Percentiles rank a stretch among this genome's conserved stretches.
These are phyloP conservation scores for Dictyostelium gargantuum DNA, from an alignment of 208 protist genomes.

Conservation along the genomic window DNA sequence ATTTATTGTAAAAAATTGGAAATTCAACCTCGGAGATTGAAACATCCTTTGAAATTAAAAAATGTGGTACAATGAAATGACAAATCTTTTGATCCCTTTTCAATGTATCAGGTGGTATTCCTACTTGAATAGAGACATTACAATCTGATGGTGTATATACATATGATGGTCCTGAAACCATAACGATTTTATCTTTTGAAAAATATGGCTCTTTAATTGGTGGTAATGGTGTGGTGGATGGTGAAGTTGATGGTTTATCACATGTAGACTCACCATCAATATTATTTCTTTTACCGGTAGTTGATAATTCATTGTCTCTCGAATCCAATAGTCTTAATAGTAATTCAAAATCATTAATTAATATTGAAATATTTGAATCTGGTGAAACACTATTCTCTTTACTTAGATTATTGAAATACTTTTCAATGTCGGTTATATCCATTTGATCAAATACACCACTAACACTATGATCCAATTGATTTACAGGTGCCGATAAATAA, in stretches of 20 bases:
- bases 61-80: slow-evolving; percentile 72
- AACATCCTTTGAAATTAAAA: slow-evolving; percentile 57
- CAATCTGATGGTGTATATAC: background rate
- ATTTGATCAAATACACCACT: background rate
- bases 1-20: slow-evolving; percentile 78
- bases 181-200: background rate
- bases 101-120: slow-evolving; percentile 83
- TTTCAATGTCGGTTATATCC: background rate
- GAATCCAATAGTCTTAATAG: background rate
- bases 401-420: background rate
- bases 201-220: background rate
- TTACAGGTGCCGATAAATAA: background rate
- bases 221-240: background rate
- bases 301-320: background rate
- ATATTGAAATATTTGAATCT: background rate
- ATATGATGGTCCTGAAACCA: background rate
- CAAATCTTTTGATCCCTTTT: slow-evolving; percentile 67
- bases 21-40: slow-evolving; percentile 76
- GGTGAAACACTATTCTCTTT: background rate
- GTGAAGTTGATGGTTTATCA: no score
- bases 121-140: slow-evolving; percentile 76
- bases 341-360: background rate
- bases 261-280: background rate
- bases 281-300: background rate
- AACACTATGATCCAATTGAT: background rate